Evolutionary conservation across 768 basidiomycete species (phyloP).

Genomic region (Postia placenta): DNA sequence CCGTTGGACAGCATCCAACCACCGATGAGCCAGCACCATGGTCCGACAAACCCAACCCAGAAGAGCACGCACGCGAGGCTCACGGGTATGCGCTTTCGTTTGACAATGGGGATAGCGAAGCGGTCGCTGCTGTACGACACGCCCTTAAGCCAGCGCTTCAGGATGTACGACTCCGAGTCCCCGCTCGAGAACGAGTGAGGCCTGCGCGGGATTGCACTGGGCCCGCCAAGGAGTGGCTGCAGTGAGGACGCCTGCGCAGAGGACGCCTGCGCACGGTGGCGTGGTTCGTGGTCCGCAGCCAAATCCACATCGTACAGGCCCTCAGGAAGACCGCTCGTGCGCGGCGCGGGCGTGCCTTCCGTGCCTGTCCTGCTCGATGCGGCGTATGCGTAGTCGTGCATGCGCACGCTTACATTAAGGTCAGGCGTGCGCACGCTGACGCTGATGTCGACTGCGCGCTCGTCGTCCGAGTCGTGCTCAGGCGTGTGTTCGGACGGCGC

Average conservation of each 20-base stretch:
- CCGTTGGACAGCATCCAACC: conserved; percentile 59
- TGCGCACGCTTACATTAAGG: conserved; percentile 7
- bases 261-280: conserved; percentile 2
- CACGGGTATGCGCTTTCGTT: not conserved
- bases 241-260: conserved; percentile 7
- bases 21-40: conserved; percentile 71
- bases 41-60: conserved; percentile 68
- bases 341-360: conserved; percentile 2
- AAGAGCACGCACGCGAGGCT: conserved; percentile 45
- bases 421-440: conserved; percentile 4
- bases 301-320: conserved; percentile 12
- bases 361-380: not conserved
- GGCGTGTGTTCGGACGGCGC: conserved; percentile 22
- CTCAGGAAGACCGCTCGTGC: conserved; percentile 6
- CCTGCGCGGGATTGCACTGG: conserved; percentile 10
- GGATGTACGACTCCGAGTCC: conserved; percentile 18
- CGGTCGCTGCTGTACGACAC: conserved; percentile 19
- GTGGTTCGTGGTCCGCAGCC: conserved; percentile 4
- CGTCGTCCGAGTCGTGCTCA: conserved; percentile 6
- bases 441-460: not conserved
- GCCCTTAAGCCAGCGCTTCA: conserved; percentile 23
- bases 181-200: conserved; percentile 13
- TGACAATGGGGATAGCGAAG: conserved; percentile 7
- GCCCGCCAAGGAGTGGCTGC: conserved; percentile 4
- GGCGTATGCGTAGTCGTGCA: conserved; percentile 11